Conservation (phyloP, 495 filamentous ascomycete species). For the Tetracladium setigerum region DNA sequence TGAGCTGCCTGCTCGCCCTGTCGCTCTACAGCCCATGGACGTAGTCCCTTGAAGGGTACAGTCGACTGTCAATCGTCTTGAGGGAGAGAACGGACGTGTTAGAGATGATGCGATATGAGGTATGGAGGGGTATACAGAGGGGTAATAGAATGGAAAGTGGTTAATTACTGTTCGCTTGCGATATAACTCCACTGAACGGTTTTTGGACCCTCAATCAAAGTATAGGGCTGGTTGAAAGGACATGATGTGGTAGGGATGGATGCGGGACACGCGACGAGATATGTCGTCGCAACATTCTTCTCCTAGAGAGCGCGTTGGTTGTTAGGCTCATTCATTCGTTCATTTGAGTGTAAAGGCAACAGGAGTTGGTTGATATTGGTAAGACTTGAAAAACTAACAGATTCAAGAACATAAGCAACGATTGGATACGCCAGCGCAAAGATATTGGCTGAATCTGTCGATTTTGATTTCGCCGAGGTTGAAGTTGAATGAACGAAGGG, state of each 20-base stretch:
- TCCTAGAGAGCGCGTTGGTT: too few relatives aligned
- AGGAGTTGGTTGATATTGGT: too few relatives aligned
- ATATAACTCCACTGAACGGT: constrained; percentile 2
- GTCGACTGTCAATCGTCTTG: neutral
- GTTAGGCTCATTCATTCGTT: too few relatives aligned
- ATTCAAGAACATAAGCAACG: constrained; percentile 1
- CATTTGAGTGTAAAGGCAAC: neutral
- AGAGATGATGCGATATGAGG: neutral
- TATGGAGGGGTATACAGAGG: neutral
- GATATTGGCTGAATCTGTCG: neutral
- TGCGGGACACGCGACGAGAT: constrained; percentile 5
- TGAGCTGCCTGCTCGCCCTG: neutral
- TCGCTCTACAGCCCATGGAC: constrained; percentile 1
- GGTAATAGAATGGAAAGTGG: neutral
- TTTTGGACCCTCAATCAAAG: constrained; percentile 3
- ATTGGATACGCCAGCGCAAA: constrained; percentile 4
- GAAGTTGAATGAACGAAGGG: too few relatives aligned
- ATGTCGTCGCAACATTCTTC: constrained; percentile 5
- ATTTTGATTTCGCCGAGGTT: too few relatives aligned
- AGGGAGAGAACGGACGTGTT: neutral
- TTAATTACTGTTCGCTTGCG: neutral
- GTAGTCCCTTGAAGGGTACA: constrained; percentile 3
- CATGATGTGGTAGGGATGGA: constrained; percentile 1
- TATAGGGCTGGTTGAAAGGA: constrained; percentile 8
- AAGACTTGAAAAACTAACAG: constrained; percentile 2